Evolutionary conservation across 23 red algal genomes (phyloP).

Genomic region (Gracilariopsis chorda): DNA sequence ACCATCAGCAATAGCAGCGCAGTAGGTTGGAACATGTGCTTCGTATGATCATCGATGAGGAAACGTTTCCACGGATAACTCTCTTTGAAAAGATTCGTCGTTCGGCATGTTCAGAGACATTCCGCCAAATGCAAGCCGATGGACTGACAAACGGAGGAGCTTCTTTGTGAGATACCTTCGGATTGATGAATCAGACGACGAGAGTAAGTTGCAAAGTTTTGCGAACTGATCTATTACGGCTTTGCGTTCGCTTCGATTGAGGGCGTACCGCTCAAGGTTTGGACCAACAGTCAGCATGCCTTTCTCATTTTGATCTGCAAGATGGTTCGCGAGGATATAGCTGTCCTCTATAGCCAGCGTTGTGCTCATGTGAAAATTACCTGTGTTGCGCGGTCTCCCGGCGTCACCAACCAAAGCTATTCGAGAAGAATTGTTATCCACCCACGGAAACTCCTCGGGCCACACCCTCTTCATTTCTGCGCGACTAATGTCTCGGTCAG

Average conservation of each 20-base stretch:
- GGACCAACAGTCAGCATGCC: conserved; percentile 21
- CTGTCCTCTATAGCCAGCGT: conserved; percentile 57
- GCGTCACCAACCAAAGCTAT: conserved; percentile 57
- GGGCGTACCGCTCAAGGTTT: conserved; percentile 11
- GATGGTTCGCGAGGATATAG: conserved; percentile 36
- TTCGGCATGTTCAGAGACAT: not conserved
- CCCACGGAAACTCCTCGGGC: conserved; percentile 57
- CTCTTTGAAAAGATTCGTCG: too few species aligned
- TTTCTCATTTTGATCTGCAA: conserved; percentile 52
- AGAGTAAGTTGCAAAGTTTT: conserved; percentile 20
- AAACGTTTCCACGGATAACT: too few species aligned
- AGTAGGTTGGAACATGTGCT: too few species aligned
- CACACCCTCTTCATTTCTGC: conserved; percentile 57
- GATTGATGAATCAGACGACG: conserved; percentile 10
- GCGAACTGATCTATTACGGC: conserved; percentile 25
- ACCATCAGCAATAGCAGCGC: not conserved
- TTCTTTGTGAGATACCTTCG: conserved; percentile 27
- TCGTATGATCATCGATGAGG: too few species aligned
- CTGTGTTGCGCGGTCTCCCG: conserved; percentile 13
- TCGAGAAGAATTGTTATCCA: conserved; percentile 34
- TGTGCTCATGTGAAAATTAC: conserved; percentile 35
- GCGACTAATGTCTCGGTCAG: conserved; percentile 37
- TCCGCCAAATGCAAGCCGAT: not conserved
- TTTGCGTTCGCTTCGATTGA: conserved; percentile 13
- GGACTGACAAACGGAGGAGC: not conserved